Percentiles rank a stretch among this genome's conserved stretches.
Conservation (phyloP, 495 filamentous ascomycete genomes). For the Aspergillus kassunensis region DNA sequence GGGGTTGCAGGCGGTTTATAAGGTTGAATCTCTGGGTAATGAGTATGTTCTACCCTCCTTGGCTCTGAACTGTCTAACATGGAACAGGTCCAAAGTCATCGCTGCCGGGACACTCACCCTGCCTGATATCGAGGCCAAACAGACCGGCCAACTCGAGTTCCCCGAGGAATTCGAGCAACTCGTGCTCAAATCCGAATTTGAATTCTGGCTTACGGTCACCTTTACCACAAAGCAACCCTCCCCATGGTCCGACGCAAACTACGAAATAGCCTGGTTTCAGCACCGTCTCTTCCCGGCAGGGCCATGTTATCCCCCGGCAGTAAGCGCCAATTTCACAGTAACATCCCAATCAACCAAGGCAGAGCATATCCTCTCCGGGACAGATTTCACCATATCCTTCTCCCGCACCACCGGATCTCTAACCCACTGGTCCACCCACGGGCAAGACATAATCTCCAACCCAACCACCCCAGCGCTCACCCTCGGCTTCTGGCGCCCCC, state of each 20-base stretch:
- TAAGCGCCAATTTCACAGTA: neutral
- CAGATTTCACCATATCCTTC: slow-evolving; percentile 10
- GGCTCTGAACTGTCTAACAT: neutral
- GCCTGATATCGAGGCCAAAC: slow-evolving; percentile 17
- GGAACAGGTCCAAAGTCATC: slow-evolving; percentile 2
- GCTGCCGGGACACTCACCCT: slow-evolving; percentile 20
- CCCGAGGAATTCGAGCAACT: slow-evolving; percentile 3
- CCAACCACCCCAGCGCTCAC: slow-evolving; percentile 6
- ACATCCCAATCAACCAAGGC: neutral
- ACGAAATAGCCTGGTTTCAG: slow-evolving; percentile 35
- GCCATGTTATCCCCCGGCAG: no score
- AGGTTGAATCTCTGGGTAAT: slow-evolving; percentile 20
- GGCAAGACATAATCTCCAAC: neutral
- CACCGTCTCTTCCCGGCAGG: slow-evolving; percentile 2
- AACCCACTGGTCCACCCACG: slow-evolving; percentile 9
- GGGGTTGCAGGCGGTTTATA: slow-evolving; percentile 33
- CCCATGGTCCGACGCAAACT: slow-evolving; percentile 23
- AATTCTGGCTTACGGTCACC: slow-evolving; percentile 28
- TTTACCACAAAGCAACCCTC: slow-evolving; percentile 25
- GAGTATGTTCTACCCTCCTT: slow-evolving; percentile 5
- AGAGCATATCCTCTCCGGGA: neutral
- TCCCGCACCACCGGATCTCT: slow-evolving; percentile 18
- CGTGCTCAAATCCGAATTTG: slow-evolving; percentile 6
- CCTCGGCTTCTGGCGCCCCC: slow-evolving; percentile 43
- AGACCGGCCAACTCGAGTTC: slow-evolving; percentile 15